These are phyloP conservation scores for Cryptococcus sp. DNA, from an alignment of 1,284 basidiomycete genomes.

Conservation along the genomic window DNA sequence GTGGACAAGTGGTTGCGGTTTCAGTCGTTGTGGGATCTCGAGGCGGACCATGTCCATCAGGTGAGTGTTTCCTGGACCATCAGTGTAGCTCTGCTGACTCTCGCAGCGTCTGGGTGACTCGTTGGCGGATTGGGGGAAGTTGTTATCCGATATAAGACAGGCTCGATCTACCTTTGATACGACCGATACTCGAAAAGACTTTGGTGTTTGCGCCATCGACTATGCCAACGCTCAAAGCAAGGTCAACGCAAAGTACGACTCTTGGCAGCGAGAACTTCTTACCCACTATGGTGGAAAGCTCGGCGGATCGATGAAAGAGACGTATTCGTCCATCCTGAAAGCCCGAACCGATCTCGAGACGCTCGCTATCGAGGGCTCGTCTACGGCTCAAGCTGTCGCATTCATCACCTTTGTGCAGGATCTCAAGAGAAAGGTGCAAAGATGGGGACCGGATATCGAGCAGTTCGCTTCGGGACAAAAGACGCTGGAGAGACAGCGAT, in stretches of 20 bases:
- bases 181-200: slow-evolving; percentile 83
- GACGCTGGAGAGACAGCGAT: slow-evolving; percentile 92
- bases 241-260: slow-evolving; percentile 97
- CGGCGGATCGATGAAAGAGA: slow-evolving; percentile 91
- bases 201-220: slow-evolving; percentile 90
- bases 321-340: slow-evolving; percentile 85
- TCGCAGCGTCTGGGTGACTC: slow-evolving; percentile 74
- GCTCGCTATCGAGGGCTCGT: slow-evolving; percentile 61
- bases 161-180: slow-evolving; percentile 95
- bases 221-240: slow-evolving; percentile 96
- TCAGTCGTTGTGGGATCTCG: slow-evolving; percentile 97
- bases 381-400: slow-evolving; percentile 91
- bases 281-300: slow-evolving; percentile 87
- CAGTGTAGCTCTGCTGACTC: background rate
- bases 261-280: slow-evolving; percentile 94
- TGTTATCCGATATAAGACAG: slow-evolving; percentile 93
- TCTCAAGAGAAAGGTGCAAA: slow-evolving; percentile 90
- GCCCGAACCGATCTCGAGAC: slow-evolving; percentile 91
- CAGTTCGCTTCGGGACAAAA: slow-evolving; percentile 91
- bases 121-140: slow-evolving; percentile 86
- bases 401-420: slow-evolving; percentile 99
- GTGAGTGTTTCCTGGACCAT: slow-evolving; percentile 5
- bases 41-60: slow-evolving; percentile 92
- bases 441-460: slow-evolving; percentile 96
- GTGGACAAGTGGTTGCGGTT: slow-evolving; percentile 98